Evolutionary conservation across 2,329 filamentous ascomycete genomes (phyloP).

Genomic region (Trichophyton mentagrophytes): DNA sequence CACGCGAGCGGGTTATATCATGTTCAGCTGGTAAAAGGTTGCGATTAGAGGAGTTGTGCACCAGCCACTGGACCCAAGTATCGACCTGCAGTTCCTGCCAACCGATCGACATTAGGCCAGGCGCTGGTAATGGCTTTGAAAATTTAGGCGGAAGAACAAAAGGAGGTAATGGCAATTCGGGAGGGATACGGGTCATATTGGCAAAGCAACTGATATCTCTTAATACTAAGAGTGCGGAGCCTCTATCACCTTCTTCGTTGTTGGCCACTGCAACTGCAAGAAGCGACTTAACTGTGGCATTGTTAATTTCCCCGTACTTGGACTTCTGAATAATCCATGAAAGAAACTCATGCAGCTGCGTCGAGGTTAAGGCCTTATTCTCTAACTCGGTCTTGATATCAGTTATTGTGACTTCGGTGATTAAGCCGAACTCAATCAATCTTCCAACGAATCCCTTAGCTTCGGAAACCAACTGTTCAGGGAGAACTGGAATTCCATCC

Average conservation of each 20-base stretch:
- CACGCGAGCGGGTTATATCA: slow-evolving; percentile 56
- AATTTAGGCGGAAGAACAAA: slow-evolving; percentile 76
- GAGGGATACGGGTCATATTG: slow-evolving; percentile 63
- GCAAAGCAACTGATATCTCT: slow-evolving; percentile 63
- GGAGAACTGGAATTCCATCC: slow-evolving; percentile 74
- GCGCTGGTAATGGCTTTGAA: slow-evolving; percentile 53
- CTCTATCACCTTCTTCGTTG: slow-evolving; percentile 44
- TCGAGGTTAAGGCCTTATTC: slow-evolving; percentile 62
- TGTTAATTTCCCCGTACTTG: slow-evolving; percentile 58
- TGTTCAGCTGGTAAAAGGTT: slow-evolving; percentile 47
- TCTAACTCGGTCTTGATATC: slow-evolving; percentile 79
- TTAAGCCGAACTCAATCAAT: slow-evolving; percentile 68
- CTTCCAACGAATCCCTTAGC: slow-evolving; percentile 63
- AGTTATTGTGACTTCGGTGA: slow-evolving; percentile 74
- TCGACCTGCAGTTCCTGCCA: slow-evolving; percentile 78
- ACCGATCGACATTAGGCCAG: slow-evolving; percentile 64
- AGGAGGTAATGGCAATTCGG: slow-evolving; percentile 66
- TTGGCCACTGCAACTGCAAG: slow-evolving; percentile 56
- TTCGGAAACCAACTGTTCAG: slow-evolving; percentile 57
- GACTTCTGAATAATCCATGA: slow-evolving; percentile 69
- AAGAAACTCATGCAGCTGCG: slow-evolving; percentile 71
- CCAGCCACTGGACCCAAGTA: slow-evolving; percentile 70
- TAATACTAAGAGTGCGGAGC: slow-evolving; percentile 60
- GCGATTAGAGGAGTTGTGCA: slow-evolving; percentile 51
- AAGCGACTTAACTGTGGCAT: slow-evolving; percentile 52